Evolutionary conservation across 352 stramenopile genomes (phyloP), one percentile per base, ranked within the genome.

Genomic region (Globisporangium emineosum): DNA sequence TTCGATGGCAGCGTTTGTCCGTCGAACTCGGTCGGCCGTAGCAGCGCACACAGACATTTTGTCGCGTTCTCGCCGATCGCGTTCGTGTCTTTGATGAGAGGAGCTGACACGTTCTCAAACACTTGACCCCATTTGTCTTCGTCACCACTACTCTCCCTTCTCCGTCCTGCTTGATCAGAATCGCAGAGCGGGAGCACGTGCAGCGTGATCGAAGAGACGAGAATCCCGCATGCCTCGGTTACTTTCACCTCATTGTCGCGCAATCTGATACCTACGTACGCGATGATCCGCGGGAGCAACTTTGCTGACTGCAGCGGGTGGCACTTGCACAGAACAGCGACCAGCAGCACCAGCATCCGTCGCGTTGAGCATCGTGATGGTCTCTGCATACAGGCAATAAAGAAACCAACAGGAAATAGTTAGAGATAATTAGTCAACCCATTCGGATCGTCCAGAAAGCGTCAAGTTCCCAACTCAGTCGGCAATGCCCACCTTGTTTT

Each of bases 341-440:
- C 49, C 9, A 90, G 51, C 21, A 91, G 71, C 21, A 89, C 77
- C 6, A 89, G 71, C 75, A 89, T 86, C 2, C 78, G 75, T 54
- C 77, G 55, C 5, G 80, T 84, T 37, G 78, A 91, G 27, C 70
- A 80, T 29, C 80, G 71, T 37, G 30, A 50, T 9, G 80, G 80
- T 64, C 64, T 69, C 75, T 87, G 60, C 23, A 63, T 2, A 42
- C 35, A 23, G n/a, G n/a, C n/a, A n/a, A 2, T 25, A 40, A 3
- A 50, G 53, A 3, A 19, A 71, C 8, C 61, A 32, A 25, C 8
- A 25, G 1, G 25, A 45, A 1, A 35, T n/a, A n/a, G n/a, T n/a
- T n/a, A 4, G 32, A 35, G 35, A 37, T 3, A 21, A 23, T 49
- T 23, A 49, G 3, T 49, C 13, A 25, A 17, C 3, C 5, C 15